Conservation (phyloP, 2,329 filamentous ascomycete species). For the Apiospora koreana region DNA sequence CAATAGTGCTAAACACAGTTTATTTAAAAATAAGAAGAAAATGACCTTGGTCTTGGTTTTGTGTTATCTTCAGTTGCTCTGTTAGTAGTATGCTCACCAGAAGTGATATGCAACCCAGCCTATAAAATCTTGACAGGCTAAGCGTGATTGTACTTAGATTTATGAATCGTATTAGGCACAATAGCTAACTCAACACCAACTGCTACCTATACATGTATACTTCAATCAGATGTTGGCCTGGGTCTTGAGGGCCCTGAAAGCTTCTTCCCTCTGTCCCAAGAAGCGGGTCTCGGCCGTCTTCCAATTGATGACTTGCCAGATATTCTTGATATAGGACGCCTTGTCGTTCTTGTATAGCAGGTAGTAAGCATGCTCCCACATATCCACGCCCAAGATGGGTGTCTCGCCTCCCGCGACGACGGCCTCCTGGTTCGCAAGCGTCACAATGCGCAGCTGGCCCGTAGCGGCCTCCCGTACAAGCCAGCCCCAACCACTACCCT, state of each 20-base stretch:
- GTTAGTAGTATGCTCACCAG: too few species aligned
- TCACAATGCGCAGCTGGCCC: constrained; percentile 69
- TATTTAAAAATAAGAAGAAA: too few species aligned
- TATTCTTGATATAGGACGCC: constrained; percentile 72
- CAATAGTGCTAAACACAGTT: not conserved
- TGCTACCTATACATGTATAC: not conserved
- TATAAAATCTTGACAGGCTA: not conserved
- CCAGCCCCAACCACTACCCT: constrained; percentile 90
- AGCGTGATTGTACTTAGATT: too few species aligned
- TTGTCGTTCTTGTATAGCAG: constrained; percentile 80
- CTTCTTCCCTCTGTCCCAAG: constrained; percentile 30
- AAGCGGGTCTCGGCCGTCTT: constrained; percentile 67
- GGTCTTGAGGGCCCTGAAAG: constrained; percentile 30
- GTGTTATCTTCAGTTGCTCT: too few species aligned
- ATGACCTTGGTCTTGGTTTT: too few species aligned
- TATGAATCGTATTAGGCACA: too few species aligned
- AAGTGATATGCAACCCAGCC: too few species aligned
- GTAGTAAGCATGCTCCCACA: constrained; percentile 96
- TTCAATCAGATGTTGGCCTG: not conserved
- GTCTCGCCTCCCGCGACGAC: constrained; percentile 58
- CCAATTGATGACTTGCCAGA: constrained; percentile 82
- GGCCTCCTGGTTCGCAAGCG: constrained; percentile 86
- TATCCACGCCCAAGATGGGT: constrained; percentile 79
- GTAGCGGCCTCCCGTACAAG: constrained; percentile 65
- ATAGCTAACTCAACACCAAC: not conserved